Conservation (phyloP, 2,329 filamentous ascomycete species). For the Fusarium sp. region DNA sequence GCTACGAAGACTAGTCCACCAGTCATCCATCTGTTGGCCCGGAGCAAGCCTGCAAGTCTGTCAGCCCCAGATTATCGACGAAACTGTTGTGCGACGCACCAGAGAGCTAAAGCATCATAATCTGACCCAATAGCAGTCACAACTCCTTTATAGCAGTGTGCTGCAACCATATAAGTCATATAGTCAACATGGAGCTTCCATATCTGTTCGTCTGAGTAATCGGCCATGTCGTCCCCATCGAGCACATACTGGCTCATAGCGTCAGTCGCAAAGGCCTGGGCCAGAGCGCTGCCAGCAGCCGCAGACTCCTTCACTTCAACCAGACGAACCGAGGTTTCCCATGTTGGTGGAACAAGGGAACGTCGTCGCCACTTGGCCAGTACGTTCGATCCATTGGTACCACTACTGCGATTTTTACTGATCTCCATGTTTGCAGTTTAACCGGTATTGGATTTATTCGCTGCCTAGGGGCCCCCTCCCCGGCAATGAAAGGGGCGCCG, state of each 20-base stretch:
- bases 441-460: constrained; percentile 38
- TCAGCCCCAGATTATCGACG: constrained; percentile 3
- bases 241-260: constrained; percentile 81
- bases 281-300: constrained; percentile 77
- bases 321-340: constrained; percentile 70
- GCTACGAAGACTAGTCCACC: constrained; percentile 77
- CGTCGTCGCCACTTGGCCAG: constrained; percentile 52
- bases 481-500: constrained; percentile 36
- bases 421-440: constrained; percentile 60
- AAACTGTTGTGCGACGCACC: constrained; percentile 65
- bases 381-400: constrained; percentile 28
- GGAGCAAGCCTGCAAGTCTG: constrained; percentile 75
- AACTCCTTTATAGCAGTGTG: constrained; percentile 79
- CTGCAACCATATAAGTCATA: constrained; percentile 81
- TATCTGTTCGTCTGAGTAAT: constrained; percentile 74
- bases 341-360: constrained; percentile 66
- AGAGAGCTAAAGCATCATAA: constrained; percentile 83
- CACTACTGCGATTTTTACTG: constrained; percentile 46
- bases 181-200: constrained; percentile 84
- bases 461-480: constrained; percentile 44
- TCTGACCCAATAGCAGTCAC: constrained; percentile 81
- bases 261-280: constrained; percentile 82
- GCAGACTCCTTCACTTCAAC: constrained; percentile 77
- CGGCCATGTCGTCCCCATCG: constrained; percentile 75
- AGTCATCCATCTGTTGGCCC: constrained; percentile 79